Evolutionary conservation across 257 asterid genomes (phyloP), one percentile per base, ranked within the genome.

Genomic region (Plantago ovata): DNA sequence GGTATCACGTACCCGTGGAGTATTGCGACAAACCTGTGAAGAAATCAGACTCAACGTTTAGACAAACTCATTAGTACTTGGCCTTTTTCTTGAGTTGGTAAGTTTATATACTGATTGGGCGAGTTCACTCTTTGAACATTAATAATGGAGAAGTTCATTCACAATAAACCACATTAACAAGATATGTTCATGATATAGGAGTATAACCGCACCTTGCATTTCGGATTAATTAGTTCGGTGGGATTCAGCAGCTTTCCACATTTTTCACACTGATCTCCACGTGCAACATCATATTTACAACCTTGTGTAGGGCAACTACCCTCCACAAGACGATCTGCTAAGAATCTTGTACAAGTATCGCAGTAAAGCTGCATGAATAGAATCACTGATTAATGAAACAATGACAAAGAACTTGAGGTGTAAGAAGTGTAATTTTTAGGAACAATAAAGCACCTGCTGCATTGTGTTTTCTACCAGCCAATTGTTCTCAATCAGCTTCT

Each of bases 201-300:
- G 20, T 13, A 50, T 13, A 4, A 50, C 38, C 72, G 13, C 24
- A 84, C 98, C 96, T 90, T 90, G 96, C 98, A 90, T 69, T 70
- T 90, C 41, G 98, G 98, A 9, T 87, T 78, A 64, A 81, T 28
- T 15, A 90, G 77, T 69, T 90, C 98, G 13, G 94, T 82, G 63
- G 98, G 96, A 74, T 90, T 84, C 59, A 90, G 72, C 58, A 90
- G 91, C 78, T 90, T 84, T 67, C 85, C 84, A 47, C 97, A 90
- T 61, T 77, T 84, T 62, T 86, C 97, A 61, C 97, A 90, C 72
- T 90, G 97, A 76, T 90, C 97, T 32, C 97, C 97, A 61, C 97
- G 82, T 15, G 97, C 97, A 56, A 96, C 82, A 65, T 79, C 95
- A 63, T 86, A 84, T 66, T 74, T 73, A 74, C 96, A 90, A 62